Base-by-base conservation (phyloP, 2,329 filamentous ascomycete species). In the Teratosphaeriaceae sp. region DNA sequence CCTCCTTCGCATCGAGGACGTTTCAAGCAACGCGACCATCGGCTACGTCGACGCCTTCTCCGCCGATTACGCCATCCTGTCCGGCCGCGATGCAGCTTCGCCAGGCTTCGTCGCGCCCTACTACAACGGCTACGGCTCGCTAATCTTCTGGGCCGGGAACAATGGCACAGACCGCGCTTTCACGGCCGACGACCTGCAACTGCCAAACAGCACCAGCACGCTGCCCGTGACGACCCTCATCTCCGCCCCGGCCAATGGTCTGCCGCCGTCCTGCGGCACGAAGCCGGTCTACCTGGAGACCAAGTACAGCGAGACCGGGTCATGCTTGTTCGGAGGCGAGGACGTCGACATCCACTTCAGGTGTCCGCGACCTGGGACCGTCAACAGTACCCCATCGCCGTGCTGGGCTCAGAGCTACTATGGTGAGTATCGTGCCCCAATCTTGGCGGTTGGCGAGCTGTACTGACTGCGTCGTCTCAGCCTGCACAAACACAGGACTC, bases 51-150 rank as follows among this genome's bases (percentile, higher is more conserved):
- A 39, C 18, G 22, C 22, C 13, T 29, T 27, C 37, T 16, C 5
- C 21, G 18, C 13, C 16, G 37, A 27, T 23, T 39, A 39, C 37
- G 24, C 37, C 3, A 16, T 29, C 24, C 4, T 39, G 8, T 19
- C 22, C 22, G 24, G 13, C 24, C 37, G 37, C 22, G 19, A 29
- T 9, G 13, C 37, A 9, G n/a, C 37, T 18, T 3, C 18, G 12
- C 22, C 9, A 19, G 37, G 22, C 22, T 39, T 39, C 37, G 21
- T 39, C 13, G 24, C 37, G n/a, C 37, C 37, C 3, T 39, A 39
- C 37, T 39, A 39, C 15, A 39, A 39, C 21, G 24, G 24, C 5
- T 39, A 39, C 21, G 37, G 37, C 37, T 27, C 37, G 22, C 23
- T 39, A 11, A 29, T 39, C 22, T 39, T 39, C 24, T 39, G 24